These are phyloP conservation scores for Euphrasia confusa DNA, from an alignment of 257 asterid genomes.

Conservation along the genomic window DNA sequence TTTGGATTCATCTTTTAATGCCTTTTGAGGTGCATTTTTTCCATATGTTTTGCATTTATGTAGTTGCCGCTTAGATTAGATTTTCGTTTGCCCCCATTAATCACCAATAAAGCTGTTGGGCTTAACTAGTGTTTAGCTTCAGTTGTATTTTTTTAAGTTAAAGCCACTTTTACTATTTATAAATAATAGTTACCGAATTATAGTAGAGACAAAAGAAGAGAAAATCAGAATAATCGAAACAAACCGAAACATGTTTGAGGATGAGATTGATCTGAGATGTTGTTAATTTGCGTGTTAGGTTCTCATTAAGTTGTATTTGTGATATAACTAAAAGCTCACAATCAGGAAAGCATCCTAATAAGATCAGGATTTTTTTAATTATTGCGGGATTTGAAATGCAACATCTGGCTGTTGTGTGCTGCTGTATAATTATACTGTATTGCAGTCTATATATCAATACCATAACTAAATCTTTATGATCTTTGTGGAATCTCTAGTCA, in stretches of 20 bases:
- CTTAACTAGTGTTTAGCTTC: background rate
- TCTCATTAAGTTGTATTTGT: background rate
- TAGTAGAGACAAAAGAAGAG: conserved; percentile 18
- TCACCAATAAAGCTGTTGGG: background rate
- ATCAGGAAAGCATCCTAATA: background rate
- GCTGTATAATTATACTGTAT: background rate
- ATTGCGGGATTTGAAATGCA: background rate
- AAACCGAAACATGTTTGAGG: background rate
- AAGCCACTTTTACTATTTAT: conserved; percentile 12
- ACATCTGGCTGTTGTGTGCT: background rate
- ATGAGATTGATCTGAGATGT: background rate
- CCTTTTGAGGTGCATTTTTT: conserved; percentile 10
- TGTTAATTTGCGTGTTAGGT: background rate
- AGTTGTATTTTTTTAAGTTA: background rate
- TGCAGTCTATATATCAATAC: background rate
- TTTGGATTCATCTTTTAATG: background rate
- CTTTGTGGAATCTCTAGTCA: background rate
- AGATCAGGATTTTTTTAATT: background rate
- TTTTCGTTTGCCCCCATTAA: background rate
- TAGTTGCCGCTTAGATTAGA: background rate
- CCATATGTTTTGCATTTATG: background rate
- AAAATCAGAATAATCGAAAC: background rate
- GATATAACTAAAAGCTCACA: background rate
- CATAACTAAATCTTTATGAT: background rate
- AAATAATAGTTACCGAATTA: conserved; percentile 17